Evolutionary conservation across 192 early-diverging fungal genomes (phyloP), one percentile per base, ranked within the genome.

Genomic region (Coemansia sp.): DNA sequence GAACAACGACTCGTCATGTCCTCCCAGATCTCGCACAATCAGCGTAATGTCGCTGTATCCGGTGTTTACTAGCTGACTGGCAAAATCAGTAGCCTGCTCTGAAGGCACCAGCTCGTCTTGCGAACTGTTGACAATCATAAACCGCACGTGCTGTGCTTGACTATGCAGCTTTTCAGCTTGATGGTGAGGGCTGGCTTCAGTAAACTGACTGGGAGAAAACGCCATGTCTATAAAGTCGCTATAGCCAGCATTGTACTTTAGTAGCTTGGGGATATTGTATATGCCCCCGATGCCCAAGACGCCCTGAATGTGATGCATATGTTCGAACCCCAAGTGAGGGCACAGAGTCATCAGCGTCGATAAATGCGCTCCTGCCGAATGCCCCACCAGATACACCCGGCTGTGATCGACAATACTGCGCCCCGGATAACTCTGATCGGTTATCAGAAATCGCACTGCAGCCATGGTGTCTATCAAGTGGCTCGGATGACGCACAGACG

Each of bases 201-300:
- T 14, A 23, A 54, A 51, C 45, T 68, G 57, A 12, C 18, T 28
- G 7, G 44, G 21, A 1, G 73, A 68, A 71, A 96, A 96, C 13
- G 86, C 91, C 57, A 78, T 78, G 3, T 79, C 60, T 23, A 96
- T 72, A 63, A 92, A 93, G 42, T 86, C 87, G 11, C 57, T 38
- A 61, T 94, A 94, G 7, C 50, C 50, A 3, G 91, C 89, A 52
- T 83, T 89, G 10, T 53, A 69, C 18, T 65, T 55, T 11, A 92
- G 49, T 23, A 96, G 64, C 1, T 57, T 54, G 12, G 83, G 83
- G 19, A 93, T 78, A 47, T 93, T 83, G 73, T 93, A 96, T 59
- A 96, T 91, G 1, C 92, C 94, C 59, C 90, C 85, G 0, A 90
- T 80, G 2, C 91, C 91, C 16, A 92, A 28, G 1, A 88, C 81